phyloP scores from a whole-genome alignment of 805 yeast genomes.

The Candida ipomoeae region DNA sequence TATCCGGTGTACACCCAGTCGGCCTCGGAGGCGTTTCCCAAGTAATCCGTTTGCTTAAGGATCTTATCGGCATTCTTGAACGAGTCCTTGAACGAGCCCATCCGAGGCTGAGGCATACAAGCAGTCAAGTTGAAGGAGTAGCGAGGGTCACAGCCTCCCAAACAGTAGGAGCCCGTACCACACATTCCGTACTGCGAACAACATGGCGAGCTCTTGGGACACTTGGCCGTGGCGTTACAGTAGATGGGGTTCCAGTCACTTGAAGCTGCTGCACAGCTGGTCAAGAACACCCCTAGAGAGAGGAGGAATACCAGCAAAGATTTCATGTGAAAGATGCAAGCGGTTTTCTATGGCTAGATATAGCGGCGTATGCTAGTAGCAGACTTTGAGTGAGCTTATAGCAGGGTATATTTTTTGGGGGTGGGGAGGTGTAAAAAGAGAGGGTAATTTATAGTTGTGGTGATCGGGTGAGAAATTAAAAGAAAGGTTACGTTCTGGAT shows the following conservation, averaged over 20 bases:
- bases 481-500: neutral
- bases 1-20: slow-evolving; percentile 74
- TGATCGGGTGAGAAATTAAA: neutral
- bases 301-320: slow-evolving; percentile 5
- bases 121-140: slow-evolving; percentile 60
- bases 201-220: slow-evolving; percentile 83
- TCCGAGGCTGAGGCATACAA: slow-evolving; percentile 84
- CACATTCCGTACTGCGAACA: slow-evolving; percentile 79
- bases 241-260: slow-evolving; percentile 12
- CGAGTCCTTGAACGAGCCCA: slow-evolving; percentile 44
- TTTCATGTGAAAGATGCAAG: slow-evolving; percentile 6
- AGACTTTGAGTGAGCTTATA: too few species aligned
- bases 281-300: slow-evolving; percentile 4
- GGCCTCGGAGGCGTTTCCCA: slow-evolving; percentile 65
- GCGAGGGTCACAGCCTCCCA: slow-evolving; percentile 84
- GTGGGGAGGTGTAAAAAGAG: neutral
- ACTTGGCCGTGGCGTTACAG: slow-evolving; percentile 53
- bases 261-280: slow-evolving; percentile 6
- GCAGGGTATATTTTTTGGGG: neutral
- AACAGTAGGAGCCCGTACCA: slow-evolving; percentile 73
- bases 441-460: neutral
- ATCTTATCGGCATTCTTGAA: slow-evolving; percentile 35
- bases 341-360: neutral
- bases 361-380: neutral
- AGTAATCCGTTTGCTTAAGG: slow-evolving; percentile 34